Evolutionary conservation across 2,329 filamentous ascomycete species (phyloP).

Genomic region (Atkinsonella hypoxylon): DNA sequence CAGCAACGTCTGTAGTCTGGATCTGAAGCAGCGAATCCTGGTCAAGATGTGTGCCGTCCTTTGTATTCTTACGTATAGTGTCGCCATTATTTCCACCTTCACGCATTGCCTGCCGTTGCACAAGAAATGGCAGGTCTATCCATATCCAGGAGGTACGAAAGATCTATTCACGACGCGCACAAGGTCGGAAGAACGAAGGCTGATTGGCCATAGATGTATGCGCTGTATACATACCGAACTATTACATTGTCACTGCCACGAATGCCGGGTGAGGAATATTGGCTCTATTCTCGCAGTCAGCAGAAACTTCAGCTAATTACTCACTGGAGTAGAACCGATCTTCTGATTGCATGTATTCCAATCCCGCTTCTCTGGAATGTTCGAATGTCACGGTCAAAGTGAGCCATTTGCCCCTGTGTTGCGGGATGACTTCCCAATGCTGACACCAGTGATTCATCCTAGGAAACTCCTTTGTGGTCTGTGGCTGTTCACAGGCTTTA

Average conservation of each 20-base stretch:
- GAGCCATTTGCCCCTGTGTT: background rate
- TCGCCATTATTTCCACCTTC: slow-evolving; percentile 20
- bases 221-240: background rate
- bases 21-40: slow-evolving; percentile 9
- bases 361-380: slow-evolving; percentile 28
- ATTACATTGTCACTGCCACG: background rate
- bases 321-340: slow-evolving; percentile 22
- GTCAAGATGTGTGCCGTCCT: slow-evolving; percentile 22
- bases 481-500: slow-evolving; percentile 28
- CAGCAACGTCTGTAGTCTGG: slow-evolving; percentile 15
- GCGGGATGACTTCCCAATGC: too few species aligned
- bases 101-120: slow-evolving; percentile 24
- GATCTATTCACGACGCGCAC: too few species aligned
- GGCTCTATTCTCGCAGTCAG: background rate
- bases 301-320: background rate
- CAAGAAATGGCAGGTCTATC: slow-evolving; percentile 28
- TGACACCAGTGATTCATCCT: background rate
- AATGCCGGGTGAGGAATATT: background rate
- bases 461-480: slow-evolving; percentile 25
- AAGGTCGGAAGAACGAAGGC: background rate
- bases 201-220: background rate
- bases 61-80: slow-evolving; percentile 20
- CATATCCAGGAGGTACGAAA: slow-evolving; percentile 26
- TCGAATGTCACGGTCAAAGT: slow-evolving; percentile 17
- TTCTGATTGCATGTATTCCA: slow-evolving; percentile 26